A percentile compares a stretch with the other conserved stretches of the same genome.
These are phyloP conservation scores for Jaminaea rosea DNA, from an alignment of 1,284 basidiomycete species.

Conservation along the genomic window DNA sequence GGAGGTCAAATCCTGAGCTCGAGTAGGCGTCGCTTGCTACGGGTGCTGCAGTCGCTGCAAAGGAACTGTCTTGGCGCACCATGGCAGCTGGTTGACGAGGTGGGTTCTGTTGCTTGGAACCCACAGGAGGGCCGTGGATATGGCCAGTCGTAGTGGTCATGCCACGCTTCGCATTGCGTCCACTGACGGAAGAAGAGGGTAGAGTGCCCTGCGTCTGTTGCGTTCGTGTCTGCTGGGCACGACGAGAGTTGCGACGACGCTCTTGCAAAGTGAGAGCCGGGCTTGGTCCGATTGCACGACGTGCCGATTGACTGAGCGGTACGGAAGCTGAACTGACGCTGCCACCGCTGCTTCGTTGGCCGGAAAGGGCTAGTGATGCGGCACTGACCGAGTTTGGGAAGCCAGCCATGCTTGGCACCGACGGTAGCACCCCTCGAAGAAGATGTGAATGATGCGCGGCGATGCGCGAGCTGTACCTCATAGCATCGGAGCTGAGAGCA, in stretches of 20 bases:
- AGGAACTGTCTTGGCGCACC: background rate
- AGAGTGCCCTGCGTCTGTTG: background rate
- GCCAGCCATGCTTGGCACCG: no score
- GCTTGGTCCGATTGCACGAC: slow-evolving; percentile 5
- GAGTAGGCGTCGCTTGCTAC: slow-evolving; percentile 57
- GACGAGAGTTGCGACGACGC: slow-evolving; percentile 29
- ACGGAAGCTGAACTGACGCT: slow-evolving; percentile 3
- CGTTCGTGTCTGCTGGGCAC: slow-evolving; percentile 4
- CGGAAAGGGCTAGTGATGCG: no score
- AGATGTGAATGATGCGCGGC: no score
- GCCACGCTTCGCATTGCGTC: slow-evolving; percentile 18
- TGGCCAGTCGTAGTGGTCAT: slow-evolving; percentile 8
- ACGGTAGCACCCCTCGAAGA: no score
- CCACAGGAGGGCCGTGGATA: background rate
- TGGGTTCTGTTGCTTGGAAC: background rate
- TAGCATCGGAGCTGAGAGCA: no score
- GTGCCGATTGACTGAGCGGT: slow-evolving; percentile 3
- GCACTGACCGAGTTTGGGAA: no score
- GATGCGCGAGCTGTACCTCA: no score
- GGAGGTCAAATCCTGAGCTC: slow-evolving; percentile 76
- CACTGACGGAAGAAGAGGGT: no score
- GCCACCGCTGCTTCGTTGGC: slow-evolving; percentile 1
- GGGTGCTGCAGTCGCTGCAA: slow-evolving; percentile 12
- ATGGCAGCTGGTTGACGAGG: background rate
- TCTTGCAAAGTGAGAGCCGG: slow-evolving; percentile 26